Conservation (phyloP, 768 basidiomycete genomes). For the Tricholoma matsutake region DNA sequence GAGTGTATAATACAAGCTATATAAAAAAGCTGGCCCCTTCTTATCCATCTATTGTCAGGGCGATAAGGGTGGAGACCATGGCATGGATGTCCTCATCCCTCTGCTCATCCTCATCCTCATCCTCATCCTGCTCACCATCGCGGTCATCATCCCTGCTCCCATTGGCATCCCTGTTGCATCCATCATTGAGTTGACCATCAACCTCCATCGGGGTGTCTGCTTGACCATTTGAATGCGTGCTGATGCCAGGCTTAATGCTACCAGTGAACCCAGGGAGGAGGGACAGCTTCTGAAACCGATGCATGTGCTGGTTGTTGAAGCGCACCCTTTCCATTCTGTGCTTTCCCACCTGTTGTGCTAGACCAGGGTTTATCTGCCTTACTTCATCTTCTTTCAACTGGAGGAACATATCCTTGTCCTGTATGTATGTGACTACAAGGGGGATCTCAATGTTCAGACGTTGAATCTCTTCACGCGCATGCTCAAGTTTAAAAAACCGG, state of each 20-base stretch:
- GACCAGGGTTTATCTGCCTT: no score
- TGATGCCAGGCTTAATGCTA: neutral
- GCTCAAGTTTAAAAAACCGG: no score
- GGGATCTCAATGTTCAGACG: no score
- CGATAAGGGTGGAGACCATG: neutral
- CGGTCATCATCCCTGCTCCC: neutral
- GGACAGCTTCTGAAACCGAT: neutral
- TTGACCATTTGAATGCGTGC: neutral
- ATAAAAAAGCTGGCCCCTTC: no score
- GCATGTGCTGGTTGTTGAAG: neutral
- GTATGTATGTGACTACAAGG: no score
- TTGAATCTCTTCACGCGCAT: no score
- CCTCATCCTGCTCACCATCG: neutral
- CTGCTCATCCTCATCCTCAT: neutral
- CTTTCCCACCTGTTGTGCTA: no score
- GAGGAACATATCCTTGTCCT: no score
- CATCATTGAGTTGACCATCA: neutral
- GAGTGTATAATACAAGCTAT: no score
- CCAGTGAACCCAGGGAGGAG: neutral
- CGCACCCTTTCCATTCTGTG: neutral
- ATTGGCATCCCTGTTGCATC: neutral
- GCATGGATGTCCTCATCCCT: neutral
- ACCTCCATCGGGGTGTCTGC: neutral
- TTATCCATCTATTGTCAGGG: neutral
- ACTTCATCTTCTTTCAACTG: no score